Evolutionary conservation across 139 green algal species (phyloP), one percentile per base, ranked within the genome.

Genomic region (Limnomonas spitsbergensis): DNA sequence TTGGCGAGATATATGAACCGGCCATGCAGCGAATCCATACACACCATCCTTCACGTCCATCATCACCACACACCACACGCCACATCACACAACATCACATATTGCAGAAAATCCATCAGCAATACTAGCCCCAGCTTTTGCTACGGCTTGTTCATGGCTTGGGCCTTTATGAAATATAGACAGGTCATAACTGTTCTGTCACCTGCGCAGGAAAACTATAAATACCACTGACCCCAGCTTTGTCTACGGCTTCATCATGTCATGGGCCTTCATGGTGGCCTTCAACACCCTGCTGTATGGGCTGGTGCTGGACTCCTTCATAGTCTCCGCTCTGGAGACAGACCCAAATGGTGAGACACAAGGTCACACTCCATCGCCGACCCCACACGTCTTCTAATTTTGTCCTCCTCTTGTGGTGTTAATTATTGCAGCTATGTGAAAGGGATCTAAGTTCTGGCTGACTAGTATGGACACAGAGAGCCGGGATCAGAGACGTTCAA

Each of bases 201-300:
- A 47, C 36, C n/a, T 71, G 27, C 42, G 36, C 69, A 75, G 29
- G 72, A 91, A 87, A 40, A 86, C 82, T 2, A 81, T 89, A 29
- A 83, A 87, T n/a, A 81, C 76, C 39, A 77, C 67, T 36, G 85
- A 82, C 2, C 85, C 82, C 3, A 81, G 81, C 0, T 85, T 90
- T 76, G 83, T 82, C 3, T 29, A 69, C 83, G 40, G 86, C 37
- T 90, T 90, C 75, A 80, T 88, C 53, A 84, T 85, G 68, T 83
- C 86, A n/a, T 86, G 85, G 83, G 86, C 79, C 70, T 88, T 90
- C 39, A 82, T 86, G 3, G 68, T 90, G 68, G 39, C 53, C 3
- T 86, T 86, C 69, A 76, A 80, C 40, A 67, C 26, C 53, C 56
- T 86, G 20, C 68, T 86, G 24, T 86, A 77, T 66, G 82, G 82